These are phyloP conservation scores for Basipetospora chlamydospora DNA, from an alignment of 2,329 filamentous ascomycete species.

Conservation along the genomic window DNA sequence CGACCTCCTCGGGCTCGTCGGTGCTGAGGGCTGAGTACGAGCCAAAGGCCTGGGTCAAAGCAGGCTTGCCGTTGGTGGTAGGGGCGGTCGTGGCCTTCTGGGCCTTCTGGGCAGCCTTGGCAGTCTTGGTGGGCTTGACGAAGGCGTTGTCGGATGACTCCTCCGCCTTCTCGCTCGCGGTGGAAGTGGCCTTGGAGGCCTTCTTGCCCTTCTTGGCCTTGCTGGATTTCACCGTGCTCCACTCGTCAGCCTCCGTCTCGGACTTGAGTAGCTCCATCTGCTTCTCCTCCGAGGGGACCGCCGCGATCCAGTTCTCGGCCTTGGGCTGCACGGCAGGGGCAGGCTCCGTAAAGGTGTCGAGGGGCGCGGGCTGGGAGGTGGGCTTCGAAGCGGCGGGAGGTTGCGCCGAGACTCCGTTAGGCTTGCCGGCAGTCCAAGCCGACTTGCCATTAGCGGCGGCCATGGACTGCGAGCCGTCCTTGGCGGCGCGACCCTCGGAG, in stretches of 20 bases:
- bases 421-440: conserved; percentile 25
- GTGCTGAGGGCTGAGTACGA: conserved; percentile 35
- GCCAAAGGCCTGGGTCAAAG: conserved; percentile 19
- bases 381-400: conserved; percentile 12
- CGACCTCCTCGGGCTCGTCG: conserved; percentile 26
- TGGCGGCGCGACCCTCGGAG: conserved; percentile 67
- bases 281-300: conserved; percentile 46
- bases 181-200: conserved; percentile 23
- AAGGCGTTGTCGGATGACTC: neutral
- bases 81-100: conserved; percentile 10
- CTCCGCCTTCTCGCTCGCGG: neutral
- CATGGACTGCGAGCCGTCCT: conserved; percentile 56
- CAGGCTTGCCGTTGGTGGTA: conserved; percentile 16
- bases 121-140: conserved; percentile 8
- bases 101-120: conserved; percentile 7
- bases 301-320: conserved; percentile 32
- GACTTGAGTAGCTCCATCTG: conserved; percentile 42
- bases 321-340: conserved; percentile 11
- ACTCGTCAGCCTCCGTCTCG: conserved; percentile 30
- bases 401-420: conserved; percentile 18
- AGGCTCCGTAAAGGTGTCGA: conserved; percentile 35
- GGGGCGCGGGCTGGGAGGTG: conserved; percentile 29
- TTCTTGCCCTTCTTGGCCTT: conserved; percentile 25
- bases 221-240: conserved; percentile 41
- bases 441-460: conserved; percentile 27